Percentiles rank a stretch among this genome's conserved stretches.
Conservation (phyloP, 768 basidiomycete genomes). For the Fomitopsis pulvina region DNA sequence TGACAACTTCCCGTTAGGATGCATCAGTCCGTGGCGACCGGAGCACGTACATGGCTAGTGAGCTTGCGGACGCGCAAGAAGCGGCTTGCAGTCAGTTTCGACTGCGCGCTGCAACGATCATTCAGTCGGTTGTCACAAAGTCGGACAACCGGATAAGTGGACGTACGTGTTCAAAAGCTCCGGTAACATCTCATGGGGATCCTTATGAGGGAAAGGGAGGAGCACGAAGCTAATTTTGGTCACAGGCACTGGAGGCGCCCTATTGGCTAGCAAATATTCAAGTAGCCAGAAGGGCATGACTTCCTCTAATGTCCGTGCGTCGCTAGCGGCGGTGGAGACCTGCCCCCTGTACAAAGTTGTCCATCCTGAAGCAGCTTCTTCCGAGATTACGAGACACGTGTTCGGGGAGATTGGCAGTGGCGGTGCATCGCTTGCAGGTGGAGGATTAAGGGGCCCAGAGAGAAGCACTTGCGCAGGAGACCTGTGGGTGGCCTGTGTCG, state of each 20-base stretch:
- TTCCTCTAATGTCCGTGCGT: conserved; percentile 57
- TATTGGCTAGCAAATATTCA: conserved; percentile 76
- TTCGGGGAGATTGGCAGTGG: conserved; percentile 49
- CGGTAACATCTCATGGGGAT: conserved; percentile 58
- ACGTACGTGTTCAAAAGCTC: conserved; percentile 77
- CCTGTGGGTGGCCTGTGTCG: conserved; percentile 25
- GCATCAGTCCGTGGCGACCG: neutral
- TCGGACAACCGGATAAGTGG: neutral
- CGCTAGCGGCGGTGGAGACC: conserved; percentile 49
- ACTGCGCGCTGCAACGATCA: conserved; percentile 48
- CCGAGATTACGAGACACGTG: conserved; percentile 70
- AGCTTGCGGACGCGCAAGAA: conserved; percentile 85
- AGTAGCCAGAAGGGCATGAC: conserved; percentile 83
- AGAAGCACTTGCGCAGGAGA: conserved; percentile 52
- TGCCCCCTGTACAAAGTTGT: conserved; percentile 70
- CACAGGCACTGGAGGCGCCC: conserved; percentile 41
- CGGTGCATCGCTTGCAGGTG: conserved; percentile 68
- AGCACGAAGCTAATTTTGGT: conserved; percentile 88
- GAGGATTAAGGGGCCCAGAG: conserved; percentile 53
- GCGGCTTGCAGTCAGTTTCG: conserved; percentile 83
- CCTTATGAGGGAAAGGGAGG: conserved; percentile 63
- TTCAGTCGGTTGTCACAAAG: neutral
- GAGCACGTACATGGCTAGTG: conserved; percentile 59
- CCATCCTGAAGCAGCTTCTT: conserved; percentile 74
- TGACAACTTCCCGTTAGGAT: neutral